Conservation (phyloP, 495 filamentous ascomycete species). For the Aspergillus wentii region DNA sequence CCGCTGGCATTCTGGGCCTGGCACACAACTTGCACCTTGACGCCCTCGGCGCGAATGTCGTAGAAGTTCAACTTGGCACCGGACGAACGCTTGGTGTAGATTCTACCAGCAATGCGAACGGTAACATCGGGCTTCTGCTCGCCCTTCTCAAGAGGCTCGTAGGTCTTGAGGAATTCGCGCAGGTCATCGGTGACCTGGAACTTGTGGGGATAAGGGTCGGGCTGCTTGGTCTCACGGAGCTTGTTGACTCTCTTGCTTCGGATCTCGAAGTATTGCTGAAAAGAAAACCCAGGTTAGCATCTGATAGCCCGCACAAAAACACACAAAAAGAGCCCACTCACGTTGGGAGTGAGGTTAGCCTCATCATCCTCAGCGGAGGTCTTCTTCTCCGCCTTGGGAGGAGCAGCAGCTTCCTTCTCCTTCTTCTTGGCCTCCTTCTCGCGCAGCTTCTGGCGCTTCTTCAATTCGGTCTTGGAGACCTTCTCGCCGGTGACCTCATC, state of each 20-base stretch:
- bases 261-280: constrained; percentile 96
- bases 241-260: constrained; percentile 80
- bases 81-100: constrained; percentile 81
- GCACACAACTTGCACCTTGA: constrained; percentile 87
- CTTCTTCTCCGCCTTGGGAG: constrained; percentile 65
- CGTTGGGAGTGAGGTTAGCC: constrained; percentile 84
- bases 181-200: constrained; percentile 82
- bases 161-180: constrained; percentile 68
- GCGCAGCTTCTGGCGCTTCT: constrained; percentile 92
- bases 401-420: constrained; percentile 72
- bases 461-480: constrained; percentile 84
- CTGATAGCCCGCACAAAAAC: not conserved
- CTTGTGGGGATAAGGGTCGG: constrained; percentile 96
- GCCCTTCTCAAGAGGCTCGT: constrained; percentile 74
- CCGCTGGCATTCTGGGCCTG: constrained; percentile 68
- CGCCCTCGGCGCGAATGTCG: constrained; percentile 78
- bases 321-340: constrained; percentile 31
- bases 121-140: constrained; percentile 68
- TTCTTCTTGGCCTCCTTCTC: constrained; percentile 83
- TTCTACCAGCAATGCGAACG: constrained; percentile 73
- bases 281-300: constrained; percentile 10
- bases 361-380: constrained; percentile 62
- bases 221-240: constrained; percentile 72
- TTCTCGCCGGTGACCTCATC: constrained; percentile 84
- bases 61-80: constrained; percentile 91